phyloP scores from a whole-genome alignment of 495 filamentous ascomycete genomes.

The Penicillium soppii region DNA sequence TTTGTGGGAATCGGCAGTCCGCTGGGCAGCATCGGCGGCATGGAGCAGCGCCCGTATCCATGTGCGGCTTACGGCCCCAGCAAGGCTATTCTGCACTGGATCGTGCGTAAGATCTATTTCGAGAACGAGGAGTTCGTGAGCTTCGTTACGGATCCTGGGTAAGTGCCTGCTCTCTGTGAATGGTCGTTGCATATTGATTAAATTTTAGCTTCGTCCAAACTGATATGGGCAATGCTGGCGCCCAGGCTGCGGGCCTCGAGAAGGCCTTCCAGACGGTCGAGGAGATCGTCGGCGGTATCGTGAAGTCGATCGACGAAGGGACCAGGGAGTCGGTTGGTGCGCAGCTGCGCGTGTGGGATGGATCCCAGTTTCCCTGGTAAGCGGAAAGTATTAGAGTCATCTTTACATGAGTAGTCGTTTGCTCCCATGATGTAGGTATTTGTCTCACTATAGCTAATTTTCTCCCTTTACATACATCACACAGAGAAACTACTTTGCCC shows the following conservation, averaged over 20 bases:
- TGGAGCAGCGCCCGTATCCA: slow-evolving; percentile 18
- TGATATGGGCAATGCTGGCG: slow-evolving; percentile 44
- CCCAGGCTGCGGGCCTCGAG: slow-evolving; percentile 31
- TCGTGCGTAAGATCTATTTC: slow-evolving; percentile 32
- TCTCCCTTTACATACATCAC: too few species aligned
- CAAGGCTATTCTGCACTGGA: slow-evolving; percentile 41
- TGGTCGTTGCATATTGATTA: slow-evolving; percentile 19
- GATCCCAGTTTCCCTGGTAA: neutral
- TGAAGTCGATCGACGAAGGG: slow-evolving; percentile 31
- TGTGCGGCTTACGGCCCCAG: slow-evolving; percentile 36
- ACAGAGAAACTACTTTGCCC: too few species aligned
- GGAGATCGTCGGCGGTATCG: slow-evolving; percentile 32
- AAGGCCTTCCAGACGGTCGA: slow-evolving; percentile 33
- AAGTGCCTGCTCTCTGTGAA: neutral
- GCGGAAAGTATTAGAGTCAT: neutral
- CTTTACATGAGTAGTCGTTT: too few species aligned
- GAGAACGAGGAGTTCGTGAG: slow-evolving; percentile 38
- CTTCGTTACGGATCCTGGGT: slow-evolving; percentile 32
- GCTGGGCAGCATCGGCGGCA: slow-evolving; percentile 3
- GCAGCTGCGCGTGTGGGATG: neutral
- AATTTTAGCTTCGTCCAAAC: slow-evolving; percentile 43
- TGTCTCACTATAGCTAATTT: too few species aligned
- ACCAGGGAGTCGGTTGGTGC: neutral
- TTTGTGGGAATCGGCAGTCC: slow-evolving; percentile 9
- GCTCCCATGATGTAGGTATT: too few species aligned